Evolutionary conservation across 352 stramenopile genomes (phyloP), one percentile per base, ranked within the genome.

Genomic region (Globisporangium uncinulatum): DNA sequence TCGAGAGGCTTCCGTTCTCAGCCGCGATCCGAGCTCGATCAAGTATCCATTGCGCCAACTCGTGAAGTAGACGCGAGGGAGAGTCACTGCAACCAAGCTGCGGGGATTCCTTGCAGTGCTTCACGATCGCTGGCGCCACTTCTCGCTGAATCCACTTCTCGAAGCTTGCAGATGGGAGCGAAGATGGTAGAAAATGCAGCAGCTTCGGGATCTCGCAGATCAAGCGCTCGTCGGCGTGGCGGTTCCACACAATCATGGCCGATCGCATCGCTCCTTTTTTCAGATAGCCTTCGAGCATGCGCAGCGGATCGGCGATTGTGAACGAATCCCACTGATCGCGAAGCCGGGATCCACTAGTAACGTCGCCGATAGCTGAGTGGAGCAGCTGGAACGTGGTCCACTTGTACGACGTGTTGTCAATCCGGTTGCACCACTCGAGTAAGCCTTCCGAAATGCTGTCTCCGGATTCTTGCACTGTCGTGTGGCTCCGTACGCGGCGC

Each of bases 331-430:
- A 88, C 15, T 71, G 58, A 2, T 37, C 47, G 21, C 45, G 45
- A 20, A 65, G 57, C 6, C 56, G 52, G 8, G 57, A 24, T 31
- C 37, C 36, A 11, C 57, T 34, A 6, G 52, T 11, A 19, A 29
- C 21, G 13, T 61, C 56, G 15, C 42, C 48, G 42, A 24, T 57
- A 19, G 52, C 73, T 13, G 45, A 74, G 10, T 72, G 50, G 4
- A 91, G 57, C 36, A 89, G 61, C 56, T 84, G 76, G 50, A 91
- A 91, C 13, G 80, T 87, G 14, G 77, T 87, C 78, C 80, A 91
- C 32, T 71, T 71, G 56, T 87, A 85, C 15, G 71, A 84, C 15
- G 72, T 15, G 0, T 59, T 48, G 19, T 56, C 71, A 42, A 79
- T 71, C 29, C 68, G 62, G 19, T 70, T 54, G 41, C 73, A 70